Base-by-base conservation (phyloP, 1,139 yeast genomes). In the Suhomyces ambrosiae region DNA sequence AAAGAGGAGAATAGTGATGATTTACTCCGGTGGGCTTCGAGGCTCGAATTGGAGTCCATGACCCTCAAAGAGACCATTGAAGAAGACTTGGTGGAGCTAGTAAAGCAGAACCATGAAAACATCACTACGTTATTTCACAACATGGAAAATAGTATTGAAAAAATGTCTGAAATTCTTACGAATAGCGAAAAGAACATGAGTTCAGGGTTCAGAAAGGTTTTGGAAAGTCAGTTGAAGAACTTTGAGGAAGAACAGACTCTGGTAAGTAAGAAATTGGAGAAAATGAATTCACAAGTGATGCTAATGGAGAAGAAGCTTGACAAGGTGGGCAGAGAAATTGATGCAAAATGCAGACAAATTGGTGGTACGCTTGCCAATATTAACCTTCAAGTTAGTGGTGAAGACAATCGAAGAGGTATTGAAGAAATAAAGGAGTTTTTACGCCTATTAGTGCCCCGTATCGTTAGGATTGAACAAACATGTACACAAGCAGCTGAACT, bases 21-120 rank as follows among this genome's bases (percentile, higher is more conserved):
- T 10, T 41, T 62, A 12, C 38, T 58, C 2, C 43, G 42, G 18
- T 60, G 68, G 67, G 71, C 70, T 1, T 57, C 68, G 1, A 48
- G 59, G 30, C 46, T 66, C 9, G 70, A 65, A 38, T 42, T 63
- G 13, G 71, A 65, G 38, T 57, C 67, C 1, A 42, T 60, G 10
- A 54, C 62, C 3, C 48, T 65, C 26, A 61, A 63, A 36, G 51
- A 54, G 11, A 21, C 35, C n/a, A 19, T 45, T 7, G 33, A 32
- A 15, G 37, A 33, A 7, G 35, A 33, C n/a, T 10, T 39, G 4
- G 33, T 30, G 26, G 43, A 27, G 2, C 23, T 38, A 16, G 29
- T 38, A 8, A 31, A 30, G 10, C 17, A 23, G 14, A 30, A 28
- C 7, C 42, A 38, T 3, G n/a, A 14, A n/a, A 31, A 29, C 2